Percentiles rank a stretch among this genome's conserved stretches.
Evolutionary conservation across 108 stramenopile genomes (phyloP).

Genomic region (Tribonema minus): DNA sequence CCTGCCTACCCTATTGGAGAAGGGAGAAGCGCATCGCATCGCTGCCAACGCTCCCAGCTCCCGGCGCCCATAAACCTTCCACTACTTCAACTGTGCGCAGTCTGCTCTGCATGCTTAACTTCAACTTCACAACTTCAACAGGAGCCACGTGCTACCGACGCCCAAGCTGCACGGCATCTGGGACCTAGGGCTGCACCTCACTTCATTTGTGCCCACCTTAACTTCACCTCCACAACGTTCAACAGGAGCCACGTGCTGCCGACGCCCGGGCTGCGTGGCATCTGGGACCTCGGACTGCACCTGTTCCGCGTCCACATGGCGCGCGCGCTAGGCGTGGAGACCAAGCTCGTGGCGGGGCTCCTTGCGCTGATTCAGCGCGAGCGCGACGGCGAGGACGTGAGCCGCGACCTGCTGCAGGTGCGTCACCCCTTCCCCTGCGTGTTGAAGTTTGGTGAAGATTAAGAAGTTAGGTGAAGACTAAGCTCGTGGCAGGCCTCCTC

Average conservation of each 20-base stretch:
- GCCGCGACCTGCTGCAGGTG: conserved; percentile 38
- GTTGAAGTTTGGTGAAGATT: too few species aligned
- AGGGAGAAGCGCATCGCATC: too few species aligned
- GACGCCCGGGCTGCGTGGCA: conserved; percentile 17
- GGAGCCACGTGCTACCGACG: conserved; percentile 55
- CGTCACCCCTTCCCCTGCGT: conserved; percentile 27
- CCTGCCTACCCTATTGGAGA: too few species aligned
- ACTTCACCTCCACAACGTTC: too few species aligned
- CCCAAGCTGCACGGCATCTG: conserved; percentile 41
- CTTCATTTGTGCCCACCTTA: too few species aligned
- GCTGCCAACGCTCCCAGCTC: too few species aligned
- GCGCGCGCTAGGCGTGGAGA: conserved; percentile 29
- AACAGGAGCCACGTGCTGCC: conserved; percentile 59
- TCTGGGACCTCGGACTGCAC: conserved; percentile 58
- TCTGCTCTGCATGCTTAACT: too few species aligned
- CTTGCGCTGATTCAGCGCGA: conserved; percentile 42
- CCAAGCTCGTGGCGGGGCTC: conserved; percentile 35
- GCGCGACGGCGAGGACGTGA: conserved; percentile 50
- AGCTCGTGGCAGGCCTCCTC: conserved; percentile 40
- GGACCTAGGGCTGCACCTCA: conserved; percentile 56
- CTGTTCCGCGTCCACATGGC: conserved; percentile 39
- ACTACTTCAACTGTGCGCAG: too few species aligned
- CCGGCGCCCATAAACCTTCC: too few species aligned
- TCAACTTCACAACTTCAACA: too few species aligned
- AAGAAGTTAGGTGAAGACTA: too few species aligned